A percentile compares a stretch with the other conserved stretches of the same genome.
These are phyloP conservation scores for Torulaspora quercuum DNA, from an alignment of 805 yeast genomes.

Conservation along the genomic window DNA sequence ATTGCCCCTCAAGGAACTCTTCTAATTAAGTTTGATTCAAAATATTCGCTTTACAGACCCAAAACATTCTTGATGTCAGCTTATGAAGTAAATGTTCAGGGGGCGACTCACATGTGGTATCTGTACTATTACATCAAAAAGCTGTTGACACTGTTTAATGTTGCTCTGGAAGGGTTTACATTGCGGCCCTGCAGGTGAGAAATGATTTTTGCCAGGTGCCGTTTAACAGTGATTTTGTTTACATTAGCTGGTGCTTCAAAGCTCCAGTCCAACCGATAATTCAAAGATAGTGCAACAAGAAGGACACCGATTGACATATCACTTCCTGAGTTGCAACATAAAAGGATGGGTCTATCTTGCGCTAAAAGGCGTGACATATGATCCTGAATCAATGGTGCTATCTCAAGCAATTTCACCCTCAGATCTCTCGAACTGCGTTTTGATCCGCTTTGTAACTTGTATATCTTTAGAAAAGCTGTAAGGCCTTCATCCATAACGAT, in stretches of 20 bases:
- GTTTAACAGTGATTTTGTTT: conserved; percentile 52
- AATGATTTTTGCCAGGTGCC: conserved; percentile 51
- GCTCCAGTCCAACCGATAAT: conserved; percentile 45
- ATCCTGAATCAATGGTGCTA: conserved; percentile 35
- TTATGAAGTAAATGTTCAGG: too few relatives aligned
- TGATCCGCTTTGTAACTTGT: conserved; percentile 37
- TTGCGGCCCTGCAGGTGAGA: conserved; percentile 40
- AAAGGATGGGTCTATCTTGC: conserved; percentile 32
- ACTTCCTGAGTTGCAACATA: conserved; percentile 61
- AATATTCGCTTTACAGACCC: too few relatives aligned
- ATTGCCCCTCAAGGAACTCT: too few relatives aligned
- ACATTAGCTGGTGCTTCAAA: conserved; percentile 18
- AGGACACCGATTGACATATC: conserved; percentile 66
- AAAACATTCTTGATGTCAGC: too few relatives aligned
- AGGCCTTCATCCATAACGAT: conserved; percentile 1
- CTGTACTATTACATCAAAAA: conserved; percentile 48
- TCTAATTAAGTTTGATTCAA: too few relatives aligned
- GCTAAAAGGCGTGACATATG: conserved; percentile 1
- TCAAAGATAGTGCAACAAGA: conserved; percentile 48
- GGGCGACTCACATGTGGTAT: too few relatives aligned
- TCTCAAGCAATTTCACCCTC: conserved; percentile 44
- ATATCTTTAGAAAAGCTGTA: conserved; percentile 8
- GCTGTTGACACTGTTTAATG: conserved; percentile 67
- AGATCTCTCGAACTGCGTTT: conserved; percentile 69
- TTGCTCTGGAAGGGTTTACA: conserved; percentile 73